phyloP scores from a whole-genome alignment of 768 basidiomycete genomes.

The Pleurotus pulmonarius region DNA sequence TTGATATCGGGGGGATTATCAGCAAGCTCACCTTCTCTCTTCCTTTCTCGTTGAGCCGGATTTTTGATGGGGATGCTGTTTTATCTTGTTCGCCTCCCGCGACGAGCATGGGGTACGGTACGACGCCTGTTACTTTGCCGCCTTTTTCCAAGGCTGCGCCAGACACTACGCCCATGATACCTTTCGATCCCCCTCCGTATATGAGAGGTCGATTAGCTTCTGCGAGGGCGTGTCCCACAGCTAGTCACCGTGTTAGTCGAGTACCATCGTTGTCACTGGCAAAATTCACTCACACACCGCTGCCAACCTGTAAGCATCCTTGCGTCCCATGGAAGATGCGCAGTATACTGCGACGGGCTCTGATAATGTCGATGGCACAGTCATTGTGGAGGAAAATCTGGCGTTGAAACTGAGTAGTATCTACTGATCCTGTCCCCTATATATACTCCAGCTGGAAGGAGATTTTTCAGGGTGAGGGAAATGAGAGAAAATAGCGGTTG shows the following conservation, averaged over 20 bases:
- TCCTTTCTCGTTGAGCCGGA: constrained; percentile 20
- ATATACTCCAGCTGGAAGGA: neutral
- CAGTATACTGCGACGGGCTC: constrained; percentile 78
- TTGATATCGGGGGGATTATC: neutral
- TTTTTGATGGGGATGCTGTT: constrained; percentile 17
- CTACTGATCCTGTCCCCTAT: neutral
- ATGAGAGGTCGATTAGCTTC: constrained; percentile 58
- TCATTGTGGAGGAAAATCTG: neutral
- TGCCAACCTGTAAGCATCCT: constrained; percentile 58
- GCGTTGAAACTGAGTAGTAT: neutral
- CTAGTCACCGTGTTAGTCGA: constrained; percentile 30
- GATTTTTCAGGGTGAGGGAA: neutral
- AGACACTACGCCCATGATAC: constrained; percentile 86
- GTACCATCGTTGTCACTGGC: neutral
- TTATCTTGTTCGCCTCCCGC: constrained; percentile 63
- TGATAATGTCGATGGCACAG: neutral
- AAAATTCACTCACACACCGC: constrained; percentile 56
- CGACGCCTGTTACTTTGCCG: constrained; percentile 72
- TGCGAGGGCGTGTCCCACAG: constrained; percentile 73
- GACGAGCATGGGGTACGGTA: constrained; percentile 72
- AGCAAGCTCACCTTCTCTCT: constrained; percentile 16
- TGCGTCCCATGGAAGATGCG: constrained; percentile 67
- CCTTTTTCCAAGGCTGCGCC: constrained; percentile 58
- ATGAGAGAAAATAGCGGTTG: neutral
- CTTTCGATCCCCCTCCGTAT: constrained; percentile 82